A percentile compares a stretch with the other conserved stretches of the same genome.
These are phyloP conservation scores for Aphanomyces astaci DNA, from an alignment of 352 stramenopile species.

Conservation along the genomic window DNA sequence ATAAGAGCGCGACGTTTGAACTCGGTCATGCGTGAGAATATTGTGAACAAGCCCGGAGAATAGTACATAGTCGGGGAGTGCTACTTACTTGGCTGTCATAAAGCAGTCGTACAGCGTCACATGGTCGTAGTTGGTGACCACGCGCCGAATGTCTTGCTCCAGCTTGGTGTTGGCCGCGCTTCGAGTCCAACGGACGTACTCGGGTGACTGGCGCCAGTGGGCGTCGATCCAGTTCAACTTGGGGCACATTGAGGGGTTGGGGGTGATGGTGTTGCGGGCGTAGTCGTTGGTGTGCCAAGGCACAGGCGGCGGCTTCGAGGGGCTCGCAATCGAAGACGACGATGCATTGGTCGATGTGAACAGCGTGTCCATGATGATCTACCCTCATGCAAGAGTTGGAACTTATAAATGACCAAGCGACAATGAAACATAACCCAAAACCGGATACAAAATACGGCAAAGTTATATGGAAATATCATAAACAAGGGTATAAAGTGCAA, in stretches of 20 bases:
- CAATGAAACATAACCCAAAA: no score
- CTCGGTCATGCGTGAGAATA: no score
- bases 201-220: neutral
- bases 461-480: no score
- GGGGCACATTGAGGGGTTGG: constrained; percentile 15
- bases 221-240: constrained; percentile 6
- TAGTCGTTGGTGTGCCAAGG: constrained; percentile 22
- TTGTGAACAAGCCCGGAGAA: no score
- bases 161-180: constrained; percentile 5
- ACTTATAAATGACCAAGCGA: no score
- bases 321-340: neutral
- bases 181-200: constrained; percentile 7
- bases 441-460: no score
- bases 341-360: neutral
- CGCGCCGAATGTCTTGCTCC: neutral
- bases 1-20: no score
- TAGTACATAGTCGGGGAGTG: neutral
- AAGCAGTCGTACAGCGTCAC: constrained; percentile 17
- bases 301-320: neutral
- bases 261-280: neutral
- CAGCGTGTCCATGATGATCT: constrained; percentile 14
- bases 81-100: constrained; percentile 11
- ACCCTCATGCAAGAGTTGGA: no score
- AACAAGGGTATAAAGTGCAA: no score
- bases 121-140: constrained; percentile 8